phyloP scores from a whole-genome alignment of 148 eudicot species.

The Diospyros kaki region DNA sequence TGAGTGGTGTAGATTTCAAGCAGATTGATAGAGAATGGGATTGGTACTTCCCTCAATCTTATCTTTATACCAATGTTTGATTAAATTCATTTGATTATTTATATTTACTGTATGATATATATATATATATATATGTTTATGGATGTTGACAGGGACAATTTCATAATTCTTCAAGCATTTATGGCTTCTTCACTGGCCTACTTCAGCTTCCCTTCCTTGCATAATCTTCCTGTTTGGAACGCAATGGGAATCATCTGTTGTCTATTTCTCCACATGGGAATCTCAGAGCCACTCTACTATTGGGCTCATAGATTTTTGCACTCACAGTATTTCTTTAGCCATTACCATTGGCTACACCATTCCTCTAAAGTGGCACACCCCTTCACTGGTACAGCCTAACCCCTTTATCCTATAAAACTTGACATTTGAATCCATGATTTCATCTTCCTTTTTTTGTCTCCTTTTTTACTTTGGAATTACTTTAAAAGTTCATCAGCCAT shows the following conservation, averaged over 20 bases:
- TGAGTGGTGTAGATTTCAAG: constrained; percentile 35
- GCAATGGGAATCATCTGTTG: constrained; percentile 43
- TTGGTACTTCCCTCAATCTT: constrained; percentile 27
- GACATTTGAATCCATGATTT: no score
- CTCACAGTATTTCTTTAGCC: constrained; percentile 30
- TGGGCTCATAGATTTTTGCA: constrained; percentile 56
- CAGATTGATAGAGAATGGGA: constrained; percentile 56
- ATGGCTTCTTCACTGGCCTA: constrained; percentile 32
- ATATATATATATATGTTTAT: neutral
- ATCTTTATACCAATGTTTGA: neutral
- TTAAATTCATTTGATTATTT: neutral
- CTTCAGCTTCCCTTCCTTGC: constrained; percentile 40
- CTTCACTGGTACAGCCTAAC: constrained; percentile 57
- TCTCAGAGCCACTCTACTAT: constrained; percentile 86
- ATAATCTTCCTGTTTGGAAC: constrained; percentile 41
- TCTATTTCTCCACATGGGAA: constrained; percentile 44
- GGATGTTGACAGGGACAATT: constrained; percentile 59
- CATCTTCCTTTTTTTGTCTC: no score
- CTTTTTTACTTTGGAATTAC: no score
- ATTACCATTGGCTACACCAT: constrained; percentile 74
- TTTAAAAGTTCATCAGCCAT: no score
- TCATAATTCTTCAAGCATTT: constrained; percentile 62
- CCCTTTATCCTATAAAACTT: neutral
- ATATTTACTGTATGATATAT: neutral
- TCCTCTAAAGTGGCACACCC: constrained; percentile 66